Evolutionary conservation across 2,329 filamentous ascomycete species (phyloP), one percentile per base, ranked within the genome.

Genomic region (Periglandula ipomoeae): DNA sequence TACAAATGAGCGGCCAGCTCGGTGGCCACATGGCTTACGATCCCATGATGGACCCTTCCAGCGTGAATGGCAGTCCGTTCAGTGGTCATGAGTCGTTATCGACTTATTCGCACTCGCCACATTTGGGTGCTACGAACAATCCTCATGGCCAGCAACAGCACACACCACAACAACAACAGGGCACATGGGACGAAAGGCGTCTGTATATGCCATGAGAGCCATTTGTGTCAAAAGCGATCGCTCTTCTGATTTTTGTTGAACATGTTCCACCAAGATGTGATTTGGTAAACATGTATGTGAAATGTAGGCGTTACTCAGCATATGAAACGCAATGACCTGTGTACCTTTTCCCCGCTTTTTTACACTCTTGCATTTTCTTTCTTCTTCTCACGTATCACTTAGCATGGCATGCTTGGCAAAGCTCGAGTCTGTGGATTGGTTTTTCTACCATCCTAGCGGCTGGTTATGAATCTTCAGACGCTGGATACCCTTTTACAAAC

Each of bases 21-120:
- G 38, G 38, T 11, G 27, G 26, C 5, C 44, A 44, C 20, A 32
- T 67, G 54, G 54, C 51, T 13, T 66, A 64, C 46, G 62, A 63
- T 9, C 52, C 57, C 30, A 61, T 64, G 45, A 57, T 65, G 48
- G 58, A 60, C 32, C 57, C 61, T n/a, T 59, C 59, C 26, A 65
- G 61, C 41, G 59, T 58, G 11, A 60, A 63, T 46, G 61, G 58
- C n/a, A 67, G 64, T 50, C 64, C 65, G 4, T 69, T 65, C 39
- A 63, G 62, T 42, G 65, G 62, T 5, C 64, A 67, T 39, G 66
- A 63, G 37, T 64, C 64, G 4, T 50, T 58, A 24, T 67, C 65
- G 27, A 62, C 61, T 8, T 69, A 64, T 51, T 57, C 60, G 19
- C 59, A 61, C 44, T 67, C 65, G 27, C 64, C 66, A 30, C 63